A percentile compares a stretch with the other conserved stretches of the same genome.
Evolutionary conservation across 2,329 filamentous ascomycete genomes (phyloP).

Genomic region (Fragosphaeria purpurea): DNA sequence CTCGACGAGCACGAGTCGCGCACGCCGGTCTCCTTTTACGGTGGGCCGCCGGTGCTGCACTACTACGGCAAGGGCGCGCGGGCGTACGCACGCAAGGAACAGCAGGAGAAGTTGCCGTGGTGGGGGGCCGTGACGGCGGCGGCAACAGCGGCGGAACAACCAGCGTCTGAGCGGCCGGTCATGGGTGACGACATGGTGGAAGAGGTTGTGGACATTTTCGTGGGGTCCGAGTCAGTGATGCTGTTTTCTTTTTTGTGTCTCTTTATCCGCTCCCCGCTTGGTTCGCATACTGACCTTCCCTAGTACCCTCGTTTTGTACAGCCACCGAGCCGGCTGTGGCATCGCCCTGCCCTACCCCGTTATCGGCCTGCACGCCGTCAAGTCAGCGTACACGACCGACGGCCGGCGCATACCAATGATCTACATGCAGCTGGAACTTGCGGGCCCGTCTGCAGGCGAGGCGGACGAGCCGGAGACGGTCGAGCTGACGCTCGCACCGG

Average conservation of each 20-base stretch:
- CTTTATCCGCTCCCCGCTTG: no score
- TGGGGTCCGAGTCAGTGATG: slow-evolving; percentile 44
- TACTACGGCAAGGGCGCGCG: slow-evolving; percentile 47
- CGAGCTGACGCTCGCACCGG: slow-evolving; percentile 57
- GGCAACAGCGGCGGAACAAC: slow-evolving; percentile 21
- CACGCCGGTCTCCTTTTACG: slow-evolving; percentile 64
- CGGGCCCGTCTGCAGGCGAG: slow-evolving; percentile 41
- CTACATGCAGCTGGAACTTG: slow-evolving; percentile 60
- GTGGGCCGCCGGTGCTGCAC: slow-evolving; percentile 61
- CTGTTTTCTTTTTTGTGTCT: not conserved
- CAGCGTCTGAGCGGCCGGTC: slow-evolving; percentile 16
- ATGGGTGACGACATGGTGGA: slow-evolving; percentile 28
- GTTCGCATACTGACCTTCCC: not conserved
- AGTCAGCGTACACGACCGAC: slow-evolving; percentile 37
- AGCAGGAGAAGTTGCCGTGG: slow-evolving; percentile 45
- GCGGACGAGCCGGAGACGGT: slow-evolving; percentile 53
- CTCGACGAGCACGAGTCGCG: slow-evolving; percentile 61
- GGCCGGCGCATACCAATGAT: slow-evolving; percentile 36
- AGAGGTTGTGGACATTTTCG: slow-evolving; percentile 45
- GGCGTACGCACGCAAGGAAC: slow-evolving; percentile 45
- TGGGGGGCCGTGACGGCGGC: slow-evolving; percentile 30
- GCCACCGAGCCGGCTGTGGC: slow-evolving; percentile 44
- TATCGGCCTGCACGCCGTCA: slow-evolving; percentile 66
- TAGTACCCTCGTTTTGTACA: slow-evolving; percentile 55
- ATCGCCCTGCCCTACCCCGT: slow-evolving; percentile 63